Evolutionary conservation across 2,329 filamentous ascomycete genomes (phyloP).

Genomic region (Colletotrichum sp.): DNA sequence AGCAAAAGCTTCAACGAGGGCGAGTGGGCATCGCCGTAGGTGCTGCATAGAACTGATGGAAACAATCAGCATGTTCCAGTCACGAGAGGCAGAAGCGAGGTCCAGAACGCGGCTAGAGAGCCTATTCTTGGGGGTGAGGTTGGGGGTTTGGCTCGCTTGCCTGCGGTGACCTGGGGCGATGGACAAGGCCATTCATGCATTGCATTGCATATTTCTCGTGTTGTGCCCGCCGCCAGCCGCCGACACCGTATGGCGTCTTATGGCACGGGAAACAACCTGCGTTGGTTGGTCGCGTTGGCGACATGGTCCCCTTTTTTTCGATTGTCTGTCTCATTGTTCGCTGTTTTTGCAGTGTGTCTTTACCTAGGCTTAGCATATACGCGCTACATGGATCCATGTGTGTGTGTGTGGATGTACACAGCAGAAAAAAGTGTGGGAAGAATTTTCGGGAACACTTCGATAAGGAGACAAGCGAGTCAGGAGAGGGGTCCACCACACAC

Average conservation of each 20-base stretch:
- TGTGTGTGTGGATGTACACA: neutral
- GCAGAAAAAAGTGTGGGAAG: neutral
- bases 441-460: constrained; percentile 18
- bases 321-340: neutral
- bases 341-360: neutral
- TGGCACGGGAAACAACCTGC: neutral
- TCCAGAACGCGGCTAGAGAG: neutral
- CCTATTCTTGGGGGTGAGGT: neutral
- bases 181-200: constrained; percentile 2
- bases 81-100: neutral
- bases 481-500: constrained; percentile 2
- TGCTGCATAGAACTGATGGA: neutral
- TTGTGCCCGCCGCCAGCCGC: neutral
- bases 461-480: constrained; percentile 20
- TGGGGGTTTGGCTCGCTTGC: neutral
- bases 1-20: neutral
- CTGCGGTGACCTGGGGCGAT: neutral
- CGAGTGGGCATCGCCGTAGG: neutral
- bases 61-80: neutral
- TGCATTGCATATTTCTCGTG: constrained; percentile 16
- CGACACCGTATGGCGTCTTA: neutral
- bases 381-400: neutral
- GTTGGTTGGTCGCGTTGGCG: neutral
- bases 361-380: neutral
- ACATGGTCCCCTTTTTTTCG: neutral